Base-by-base conservation (phyloP, 768 basidiomycete species). In the Rhizopogon vinicolor region DNA sequence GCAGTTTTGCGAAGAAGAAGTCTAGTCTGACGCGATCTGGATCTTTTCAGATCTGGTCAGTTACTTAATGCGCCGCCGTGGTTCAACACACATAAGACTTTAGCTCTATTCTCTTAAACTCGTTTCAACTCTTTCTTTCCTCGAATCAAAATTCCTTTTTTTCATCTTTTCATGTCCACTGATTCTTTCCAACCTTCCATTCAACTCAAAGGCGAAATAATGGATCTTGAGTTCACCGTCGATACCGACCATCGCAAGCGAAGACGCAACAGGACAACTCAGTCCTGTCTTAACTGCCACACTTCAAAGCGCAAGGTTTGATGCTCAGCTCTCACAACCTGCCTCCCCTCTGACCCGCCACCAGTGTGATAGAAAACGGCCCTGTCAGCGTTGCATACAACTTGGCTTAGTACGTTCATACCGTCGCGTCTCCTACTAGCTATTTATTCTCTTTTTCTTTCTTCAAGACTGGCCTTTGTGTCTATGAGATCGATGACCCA, bases 391-490 rank as follows among this genome's bases (percentile, higher is more conserved):
- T 49, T 95, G 92, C 71, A 94, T 93, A 55, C 89, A 93, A 60
- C 81, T 94, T 19, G 91, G 92, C 53, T 72, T 95, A 70, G 92
- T 92, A 74, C 57, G 69, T 64, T 60, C 37, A 18, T n/a, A 53
- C 54, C 31, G 29, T 48, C 53, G 41, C 28, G 16, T 48, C 43
- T 22, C 2, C 50, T 37, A 41, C 33, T 60, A 57, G 45, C 1
- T 48, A 58, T 60, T 28, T 43, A 48, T 42, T 42, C 40, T 44
- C 53, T 45, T 51, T 55, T 49, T 19, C 14, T 62, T n/a, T n/a
- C n/a, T n/a, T n/a, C n/a, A n/a, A 93, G 90, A 95, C 93, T 19
- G 93, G 93, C 50, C 87, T 95, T 16, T 96, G 93, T 68, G 92
- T 96, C 0, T 96, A 96, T 62, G 93, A 96, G 66, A 89, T 95